Evolutionary conservation across 1,139 yeast species (phyloP).

Genomic region (Geotrichum aggregatum): DNA sequence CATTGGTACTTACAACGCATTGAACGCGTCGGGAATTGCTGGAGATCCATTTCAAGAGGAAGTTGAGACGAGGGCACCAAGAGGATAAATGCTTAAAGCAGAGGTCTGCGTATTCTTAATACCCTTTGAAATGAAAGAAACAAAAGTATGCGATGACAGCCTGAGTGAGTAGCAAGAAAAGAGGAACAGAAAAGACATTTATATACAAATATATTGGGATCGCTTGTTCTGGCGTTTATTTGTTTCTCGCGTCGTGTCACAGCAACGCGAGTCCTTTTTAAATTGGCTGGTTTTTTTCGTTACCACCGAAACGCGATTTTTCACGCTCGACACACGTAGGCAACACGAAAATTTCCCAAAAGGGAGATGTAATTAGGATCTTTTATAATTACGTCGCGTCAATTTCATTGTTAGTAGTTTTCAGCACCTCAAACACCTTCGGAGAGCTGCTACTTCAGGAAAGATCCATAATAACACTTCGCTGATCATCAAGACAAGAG

Average conservation of each 20-base stretch:
- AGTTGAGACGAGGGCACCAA: not conserved
- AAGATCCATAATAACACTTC: too few species aligned
- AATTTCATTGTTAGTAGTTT: too few species aligned
- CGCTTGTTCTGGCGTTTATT: too few species aligned
- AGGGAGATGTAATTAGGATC: not conserved
- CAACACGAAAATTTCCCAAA: slow-evolving; percentile 1
- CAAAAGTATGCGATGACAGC: too few species aligned
- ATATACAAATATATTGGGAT: not conserved
- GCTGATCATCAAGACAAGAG: too few species aligned
- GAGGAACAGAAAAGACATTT: not conserved
- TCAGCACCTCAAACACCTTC: too few species aligned
- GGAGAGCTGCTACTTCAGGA: too few species aligned
- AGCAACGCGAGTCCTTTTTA: slow-evolving; percentile 12
- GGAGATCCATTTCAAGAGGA: slow-evolving; percentile 10
- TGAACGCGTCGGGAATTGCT: slow-evolving; percentile 23
- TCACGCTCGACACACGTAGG: slow-evolving; percentile 1
- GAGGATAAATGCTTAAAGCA: slow-evolving; percentile 1
- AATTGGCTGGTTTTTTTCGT: not conserved
- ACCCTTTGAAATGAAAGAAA: too few species aligned
- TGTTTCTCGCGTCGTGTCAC: slow-evolving; percentile 1
- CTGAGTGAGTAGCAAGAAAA: not conserved
- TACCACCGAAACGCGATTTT: not conserved
- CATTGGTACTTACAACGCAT: slow-evolving; percentile 24
- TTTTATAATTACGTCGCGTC: not conserved
- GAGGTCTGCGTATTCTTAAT: not conserved